phyloP scores from a whole-genome alignment of 192 early-diverging fungal genomes.

The Backusella psychrophila region DNA sequence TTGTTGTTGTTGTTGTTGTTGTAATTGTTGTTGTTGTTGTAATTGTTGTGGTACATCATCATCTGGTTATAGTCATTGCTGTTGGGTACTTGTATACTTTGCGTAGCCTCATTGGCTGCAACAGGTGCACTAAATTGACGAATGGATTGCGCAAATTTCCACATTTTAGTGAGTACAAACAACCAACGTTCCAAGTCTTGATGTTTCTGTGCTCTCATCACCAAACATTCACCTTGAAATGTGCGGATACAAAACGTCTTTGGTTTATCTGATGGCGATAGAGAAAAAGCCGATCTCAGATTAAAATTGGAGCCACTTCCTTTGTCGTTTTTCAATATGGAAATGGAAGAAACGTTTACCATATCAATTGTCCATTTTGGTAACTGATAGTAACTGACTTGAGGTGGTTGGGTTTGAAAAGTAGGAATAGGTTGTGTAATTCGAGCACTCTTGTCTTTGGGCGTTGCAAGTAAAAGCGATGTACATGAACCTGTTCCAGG shows the following conservation, averaged over 20 bases:
- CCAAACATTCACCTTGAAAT: constrained; percentile 15
- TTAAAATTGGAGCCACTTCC: not conserved
- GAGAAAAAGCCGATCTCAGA: not conserved
- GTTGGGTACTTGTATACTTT: not conserved
- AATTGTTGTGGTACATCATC: not conserved
- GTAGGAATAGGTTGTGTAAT: constrained; percentile 8
- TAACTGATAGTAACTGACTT: constrained; percentile 31
- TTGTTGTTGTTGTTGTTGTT: not conserved
- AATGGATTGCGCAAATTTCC: constrained; percentile 16
- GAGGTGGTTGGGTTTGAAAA: constrained; percentile 16
- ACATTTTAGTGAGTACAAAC: constrained; percentile 38
- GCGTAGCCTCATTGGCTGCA: constrained; percentile 1
- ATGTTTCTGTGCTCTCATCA: constrained; percentile 35
- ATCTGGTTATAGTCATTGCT: not conserved
- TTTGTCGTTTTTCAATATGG: constrained; percentile 25
- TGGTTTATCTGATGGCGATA: not conserved
- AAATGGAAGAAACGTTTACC: constrained; percentile 23
- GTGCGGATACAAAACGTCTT: constrained; percentile 30
- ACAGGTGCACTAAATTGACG: not conserved
- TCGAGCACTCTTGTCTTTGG: constrained; percentile 9
- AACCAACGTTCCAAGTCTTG: constrained; percentile 39
- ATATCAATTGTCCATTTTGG: constrained; percentile 34
- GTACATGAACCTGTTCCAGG: constrained; percentile 6
- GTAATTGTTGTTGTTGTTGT: not conserved
- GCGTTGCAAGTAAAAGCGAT: constrained; percentile 27